Evolutionary conservation across 495 filamentous ascomycete genomes (phyloP), one percentile per base, ranked within the genome.

Genomic region (Friedmanniomyces simplex): DNA sequence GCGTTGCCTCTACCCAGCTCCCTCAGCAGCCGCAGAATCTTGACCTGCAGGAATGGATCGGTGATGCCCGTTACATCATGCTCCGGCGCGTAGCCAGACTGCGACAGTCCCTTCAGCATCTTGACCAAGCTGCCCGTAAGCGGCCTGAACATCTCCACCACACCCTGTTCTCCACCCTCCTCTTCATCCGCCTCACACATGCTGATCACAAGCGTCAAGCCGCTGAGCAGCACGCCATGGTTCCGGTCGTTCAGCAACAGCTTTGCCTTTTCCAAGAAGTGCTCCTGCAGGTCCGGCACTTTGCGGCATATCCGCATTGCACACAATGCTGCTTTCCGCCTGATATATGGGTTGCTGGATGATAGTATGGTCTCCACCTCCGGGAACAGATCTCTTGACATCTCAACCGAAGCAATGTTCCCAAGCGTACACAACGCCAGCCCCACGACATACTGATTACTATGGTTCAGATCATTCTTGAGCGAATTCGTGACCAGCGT

Each of bases 251-350:
- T 86, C 12, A 98, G 72, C n/a, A 98, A 76, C 21, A 84, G 78
- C 61, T 93, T 86, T 26, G 90, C 86, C 70, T 96, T 96, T 57
- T 97, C 94, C 25, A 96, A 66, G 66, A 97, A 98, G 70, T 98
- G 89, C 66, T 98, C 93, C 72, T 96, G 89, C 36, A 98, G 77
- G 67, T 98, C 93, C 6, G 93, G 93, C 42, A 97, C 94, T 71
- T 98, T 98, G 62, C 90, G 83, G 73, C 90, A 96, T 74, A 98
- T 95, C 39, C 94, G 81, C 94, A 98, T 98, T n/a, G 93, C 93
- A 71, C 93, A 98, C n/a, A 98, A 79, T 6, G 93, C 94, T 34
- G 94, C 93, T 77, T 98, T 98, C 50, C 93, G 82, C 50, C 91
- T 83, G 66, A 97, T 95, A 64, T 98, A 98, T 12, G 93, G 91